Evolutionary conservation across 306 rosid species (phyloP), one percentile per base, ranked within the genome.

Genomic region (Vicia villosa): DNA sequence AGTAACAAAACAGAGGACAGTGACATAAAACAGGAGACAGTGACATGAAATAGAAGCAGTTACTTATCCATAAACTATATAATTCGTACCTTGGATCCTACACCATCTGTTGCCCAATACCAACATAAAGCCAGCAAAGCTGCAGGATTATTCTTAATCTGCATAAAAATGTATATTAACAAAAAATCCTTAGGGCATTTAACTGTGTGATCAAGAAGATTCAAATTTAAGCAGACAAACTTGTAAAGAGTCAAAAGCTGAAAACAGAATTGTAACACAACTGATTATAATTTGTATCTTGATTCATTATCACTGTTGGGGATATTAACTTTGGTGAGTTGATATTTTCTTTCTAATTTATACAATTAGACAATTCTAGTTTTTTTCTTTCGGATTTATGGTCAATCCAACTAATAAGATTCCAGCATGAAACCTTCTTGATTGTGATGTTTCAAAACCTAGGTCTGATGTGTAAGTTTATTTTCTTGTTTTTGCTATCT

Each of bases 81-180:
- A 57, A 68, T 76, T 80, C 54, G 46, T 64, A 94, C 99, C 99
- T 94, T 94, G 50, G 96, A 86, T 76, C 99, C 99, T 66, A 89
- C 72, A 26, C 97, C 99, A 73, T 94, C 99, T 64, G 96, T 81
- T 73, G 96, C 97, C 97, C 99, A 94, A 76, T 87, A 91, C 99
- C 99, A 94, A 80, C 89, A 83, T 80, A 94, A 72, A 63, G 99
- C 96, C 72, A 94, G 95, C 74, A 94, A 70, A 11, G 97, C 99
- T 10, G 99, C 99, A 49, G 99, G 99, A 74, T 77, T 77, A 38
- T 77, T 47, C 57, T 71, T 56, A 64, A 77, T 49, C 82, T 77
- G 64, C 74, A 38, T 41, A 58, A 49, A 65, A 55, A 17, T 11
- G 56, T 45, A 30, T 8, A 65, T 56, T 24, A 37, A 66, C 26